Conservation (phyloP, 2,329 filamentous ascomycete species). For the Fusarium sacchari region DNA sequence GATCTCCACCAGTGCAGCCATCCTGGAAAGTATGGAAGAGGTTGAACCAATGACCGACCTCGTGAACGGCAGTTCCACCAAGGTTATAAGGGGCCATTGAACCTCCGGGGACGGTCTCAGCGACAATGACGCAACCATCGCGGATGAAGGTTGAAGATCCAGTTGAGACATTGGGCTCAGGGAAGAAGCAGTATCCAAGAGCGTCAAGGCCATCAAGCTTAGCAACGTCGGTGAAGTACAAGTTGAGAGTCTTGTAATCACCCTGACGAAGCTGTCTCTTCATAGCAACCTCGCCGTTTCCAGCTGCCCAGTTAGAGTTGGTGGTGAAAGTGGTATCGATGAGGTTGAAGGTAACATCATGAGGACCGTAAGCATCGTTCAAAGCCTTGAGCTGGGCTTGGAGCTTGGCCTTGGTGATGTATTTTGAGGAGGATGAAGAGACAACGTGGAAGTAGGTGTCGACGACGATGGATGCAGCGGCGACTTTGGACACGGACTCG, state of each 20-base stretch:
- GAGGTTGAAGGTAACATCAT: constrained; percentile 58
- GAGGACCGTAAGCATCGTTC: constrained; percentile 56
- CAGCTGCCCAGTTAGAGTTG: constrained; percentile 58
- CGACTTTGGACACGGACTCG: constrained; percentile 4
- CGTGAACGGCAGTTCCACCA: constrained; percentile 46
- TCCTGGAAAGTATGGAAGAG: constrained; percentile 55
- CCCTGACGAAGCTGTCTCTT: constrained; percentile 58
- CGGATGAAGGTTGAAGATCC: constrained; percentile 43
- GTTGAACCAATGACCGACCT: constrained; percentile 57
- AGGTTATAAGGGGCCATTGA: constrained; percentile 46
- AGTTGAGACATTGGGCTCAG: constrained; percentile 38
- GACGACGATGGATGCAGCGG: constrained; percentile 17
- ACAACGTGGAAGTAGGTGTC: constrained; percentile 43
- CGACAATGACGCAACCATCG: constrained; percentile 54
- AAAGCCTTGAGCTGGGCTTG: constrained; percentile 55
- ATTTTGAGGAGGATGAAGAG: constrained; percentile 34
- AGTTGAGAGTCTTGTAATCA: constrained; percentile 52
- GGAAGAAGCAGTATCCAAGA: constrained; percentile 59
- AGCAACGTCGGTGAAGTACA: constrained; percentile 46
- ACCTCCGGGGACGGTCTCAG: constrained; percentile 52
- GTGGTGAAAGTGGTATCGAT: constrained; percentile 56
- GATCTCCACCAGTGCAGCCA: constrained; percentile 50
- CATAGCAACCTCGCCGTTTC: constrained; percentile 54
- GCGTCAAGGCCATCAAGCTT: constrained; percentile 25
- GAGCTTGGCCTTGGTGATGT: constrained; percentile 30